Base-by-base conservation (phyloP, 768 basidiomycete species). In the Calocera viscosa region DNA sequence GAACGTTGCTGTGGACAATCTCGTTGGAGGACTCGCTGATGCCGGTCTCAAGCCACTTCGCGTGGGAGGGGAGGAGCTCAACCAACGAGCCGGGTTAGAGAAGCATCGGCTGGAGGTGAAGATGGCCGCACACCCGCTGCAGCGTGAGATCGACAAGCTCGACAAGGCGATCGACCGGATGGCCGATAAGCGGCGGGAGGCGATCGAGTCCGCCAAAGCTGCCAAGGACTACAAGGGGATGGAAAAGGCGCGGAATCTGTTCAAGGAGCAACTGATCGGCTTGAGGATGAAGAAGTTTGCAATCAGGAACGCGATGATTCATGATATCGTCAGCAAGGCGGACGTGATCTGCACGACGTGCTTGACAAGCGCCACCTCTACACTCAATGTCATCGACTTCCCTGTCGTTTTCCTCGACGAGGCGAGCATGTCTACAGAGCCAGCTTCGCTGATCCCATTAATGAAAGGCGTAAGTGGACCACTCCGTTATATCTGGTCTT, bases 371-470 rank as follows among this genome's bases (percentile, higher is more conserved):
- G 89, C 86, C 11, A 85, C 84, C 24, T 74, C 77, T 22, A 80
- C 84, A 0, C 76, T 94, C 65, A 84, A 84, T 68, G 82, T 87
- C 7, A 80, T 85, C 19, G 94, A 96, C 74, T 94, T 96, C 72
- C 94, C 94, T 1, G 84, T 95, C 34, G 93, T 96, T 1, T 94
- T 95, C 72, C 77, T 96, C 16, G 94, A 97, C 73, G 94, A 97
- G 76, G 94, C 94, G 1, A 91, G 90, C 8, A 95, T 96, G 92
- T 92, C 90, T 34, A 95, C 93, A 1, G 94, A 97, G 76, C 92
- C 94, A 12, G 87, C 91, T 26, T 89, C 91, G 22, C 78, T 95
- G 66, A 88, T 97, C 71, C 91, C 94, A 0, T 78, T 97, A 47
- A 95, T 92, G 89, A 93, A 90, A 83, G 94, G 94, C 11, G 90